These are phyloP conservation scores for Tylopilus sp. DNA, from an alignment of 1,284 basidiomycete genomes.

Conservation along the genomic window DNA sequence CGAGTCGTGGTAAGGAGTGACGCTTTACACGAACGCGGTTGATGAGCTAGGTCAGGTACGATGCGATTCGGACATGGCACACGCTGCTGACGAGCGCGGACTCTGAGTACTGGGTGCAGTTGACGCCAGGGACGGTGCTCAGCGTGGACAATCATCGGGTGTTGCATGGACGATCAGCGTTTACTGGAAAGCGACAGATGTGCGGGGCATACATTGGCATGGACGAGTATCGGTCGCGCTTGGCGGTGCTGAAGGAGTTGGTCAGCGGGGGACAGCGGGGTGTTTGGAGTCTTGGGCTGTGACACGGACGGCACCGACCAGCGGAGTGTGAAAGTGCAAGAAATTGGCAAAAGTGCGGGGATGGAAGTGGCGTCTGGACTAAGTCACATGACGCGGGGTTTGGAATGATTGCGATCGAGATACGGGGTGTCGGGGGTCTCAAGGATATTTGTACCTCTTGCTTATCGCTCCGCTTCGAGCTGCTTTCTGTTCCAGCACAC, in stretches of 20 bases:
- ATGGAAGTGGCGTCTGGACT: slow-evolving; percentile 28
- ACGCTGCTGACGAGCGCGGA: slow-evolving; percentile 76
- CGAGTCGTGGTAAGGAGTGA: slow-evolving; percentile 67
- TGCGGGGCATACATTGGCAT: slow-evolving; percentile 93
- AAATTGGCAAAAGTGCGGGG: slow-evolving; percentile 39
- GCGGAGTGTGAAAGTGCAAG: slow-evolving; percentile 22
- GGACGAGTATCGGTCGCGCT: slow-evolving; percentile 87
- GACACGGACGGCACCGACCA: slow-evolving; percentile 29
- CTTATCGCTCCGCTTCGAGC: slow-evolving; percentile 26
- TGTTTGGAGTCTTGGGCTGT: slow-evolving; percentile 38
- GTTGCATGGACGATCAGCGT: slow-evolving; percentile 89
- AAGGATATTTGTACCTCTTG: slow-evolving; percentile 33
- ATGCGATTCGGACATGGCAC: slow-evolving; percentile 83
- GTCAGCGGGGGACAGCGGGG: slow-evolving; percentile 42
- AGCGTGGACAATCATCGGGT: slow-evolving; percentile 87
- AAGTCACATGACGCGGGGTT: slow-evolving; percentile 33
- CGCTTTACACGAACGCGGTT: slow-evolving; percentile 1
- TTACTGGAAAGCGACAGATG: slow-evolving; percentile 87
- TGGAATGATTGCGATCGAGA: slow-evolving; percentile 36
- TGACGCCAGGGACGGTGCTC: slow-evolving; percentile 84
- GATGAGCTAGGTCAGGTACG: slow-evolving; percentile 63
- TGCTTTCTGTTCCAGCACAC: slow-evolving; percentile 16
- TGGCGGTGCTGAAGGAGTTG: slow-evolving; percentile 69
- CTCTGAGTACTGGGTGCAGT: slow-evolving; percentile 90
- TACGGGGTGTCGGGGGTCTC: slow-evolving; percentile 30